Base-by-base conservation (phyloP, 2,329 filamentous ascomycete species). In the Zasmidium angulare region DNA sequence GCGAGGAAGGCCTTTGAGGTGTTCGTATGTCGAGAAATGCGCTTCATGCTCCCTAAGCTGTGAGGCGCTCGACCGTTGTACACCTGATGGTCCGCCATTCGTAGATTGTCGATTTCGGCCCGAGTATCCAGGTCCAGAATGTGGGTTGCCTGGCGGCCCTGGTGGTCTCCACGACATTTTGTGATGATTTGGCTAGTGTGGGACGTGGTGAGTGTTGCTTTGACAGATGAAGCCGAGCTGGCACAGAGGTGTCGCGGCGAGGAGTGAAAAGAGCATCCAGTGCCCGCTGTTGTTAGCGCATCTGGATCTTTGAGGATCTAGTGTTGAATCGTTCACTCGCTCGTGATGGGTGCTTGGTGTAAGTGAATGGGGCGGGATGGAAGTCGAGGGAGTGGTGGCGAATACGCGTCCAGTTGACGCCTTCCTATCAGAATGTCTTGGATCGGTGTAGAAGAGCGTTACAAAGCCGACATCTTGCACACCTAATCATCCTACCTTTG, bases 11-110 rank as follows among this genome's bases (percentile, higher is more conserved):
- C 78, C 74, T 54, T 75, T 74, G 2, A 82, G 71, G 68, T 82
- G 79, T 71, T 81, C 78, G 61, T 82, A 82, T 29, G 74, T 76
- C 70, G 76, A 75, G 67, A 82, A 81, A 50, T 80, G 77, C 19
- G 79, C 68, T 62, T 81, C 79, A 26, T 77, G 74, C 61, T 81
- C 79, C 65, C 73, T 72, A 65, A 80, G 76, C 40, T 68, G 68
- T 14, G 69, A 68, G 17, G 73, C 69, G 48, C 69, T 71, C 3
- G 69, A 71, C 31, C 70, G 66, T 52, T 72, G 69, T 4, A 73
- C 68, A 50, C 68, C 67, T 26, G 65, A 70, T 1, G 71, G 71
- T 23, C 71, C 71, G 53, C 71, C 71, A 22, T 70, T 63, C 52
- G 61, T 50, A 36, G 64, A n/a, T 2, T 57, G 46, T 50, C 65